Base-by-base conservation (phyloP, 495 filamentous ascomycete genomes). In the Friedmanniomyces simplex region DNA sequence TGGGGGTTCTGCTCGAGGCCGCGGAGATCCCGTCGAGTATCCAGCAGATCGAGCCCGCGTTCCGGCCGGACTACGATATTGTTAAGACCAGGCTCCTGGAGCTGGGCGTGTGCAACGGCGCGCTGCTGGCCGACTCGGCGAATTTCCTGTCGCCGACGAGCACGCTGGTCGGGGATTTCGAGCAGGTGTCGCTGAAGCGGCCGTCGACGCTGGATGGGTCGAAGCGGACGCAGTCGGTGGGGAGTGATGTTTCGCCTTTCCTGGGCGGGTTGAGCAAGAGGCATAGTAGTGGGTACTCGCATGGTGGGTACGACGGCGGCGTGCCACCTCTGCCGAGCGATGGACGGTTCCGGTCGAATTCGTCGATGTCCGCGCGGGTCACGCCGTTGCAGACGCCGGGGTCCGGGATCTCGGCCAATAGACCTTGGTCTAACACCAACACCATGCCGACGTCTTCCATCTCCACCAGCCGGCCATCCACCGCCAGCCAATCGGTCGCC, bases 1-100 rank as follows among this genome's bases (percentile, higher is more conserved):
- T 98, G 41, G 81, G 79, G 52, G 76, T 80, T 41, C 78, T 91
- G 7, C 78, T 96, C 10, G 83, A 87, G 45, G 79, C 74, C 20
- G 63, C 73, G 22, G 72, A 81, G 13, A 77, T 87, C 55, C 85
- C 88, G 4, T 80, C 82, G 22, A 71, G 83, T 8, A 69, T 84
- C 11, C 74, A 75, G 22, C 78, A 87, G 50, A 82, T 96, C 48
- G 62, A 64, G 39, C 62, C 61, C 25, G 60, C 61, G 6, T 96
- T 91, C 75, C 76, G 78, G 45, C 77, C 77, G 12, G 88, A 95
- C 63, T 91, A 84, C 68, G 78, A 75, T 45, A 75, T 77, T 54
- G 75, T 79, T 53, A 76, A 85, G 57, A 74, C 72, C 0, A 73
- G 78, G 53, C 66, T 82, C 5, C 59, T 73, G 21, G 73, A 74